Evolutionary conservation across 257 asterid genomes (phyloP).

Genomic region (Marsdenia floribunda): DNA sequence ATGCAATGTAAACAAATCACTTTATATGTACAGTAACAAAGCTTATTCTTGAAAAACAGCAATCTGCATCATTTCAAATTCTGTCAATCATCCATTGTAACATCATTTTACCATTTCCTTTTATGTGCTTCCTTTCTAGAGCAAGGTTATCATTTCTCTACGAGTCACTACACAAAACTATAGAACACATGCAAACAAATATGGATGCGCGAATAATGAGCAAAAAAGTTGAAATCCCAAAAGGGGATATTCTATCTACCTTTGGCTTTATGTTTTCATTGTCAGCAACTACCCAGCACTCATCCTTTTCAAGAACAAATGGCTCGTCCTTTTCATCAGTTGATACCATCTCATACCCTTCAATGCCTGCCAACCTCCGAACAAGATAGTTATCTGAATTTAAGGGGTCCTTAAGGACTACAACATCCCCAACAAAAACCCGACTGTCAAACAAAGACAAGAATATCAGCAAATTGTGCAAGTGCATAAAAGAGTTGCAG

Average conservation of each 20-base stretch:
- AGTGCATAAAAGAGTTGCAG: not conserved
- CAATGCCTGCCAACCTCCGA: constrained; percentile 77
- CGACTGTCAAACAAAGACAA: constrained; percentile 37
- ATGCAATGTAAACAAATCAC: not conserved
- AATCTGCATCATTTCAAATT: not conserved
- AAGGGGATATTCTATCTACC: constrained; percentile 31
- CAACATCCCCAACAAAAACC: constrained; percentile 70
- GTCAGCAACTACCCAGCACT: constrained; percentile 90
- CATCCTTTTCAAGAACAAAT: constrained; percentile 64
- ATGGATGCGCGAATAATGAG: too few relatives aligned
- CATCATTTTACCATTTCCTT: not conserved
- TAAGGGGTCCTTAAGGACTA: constrained; percentile 65
- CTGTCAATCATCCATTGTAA: not conserved
- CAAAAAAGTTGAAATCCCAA: not conserved
- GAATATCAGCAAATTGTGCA: constrained; percentile 2
- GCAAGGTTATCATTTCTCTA: not conserved
- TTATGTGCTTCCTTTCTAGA: not conserved
- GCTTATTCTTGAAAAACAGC: not conserved
- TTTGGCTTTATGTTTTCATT: constrained; percentile 56
- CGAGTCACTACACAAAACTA: not conserved
- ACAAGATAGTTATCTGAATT: constrained; percentile 49
- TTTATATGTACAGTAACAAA: not conserved
- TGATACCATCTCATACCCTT: constrained; percentile 83
- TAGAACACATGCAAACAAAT: too few relatives aligned
- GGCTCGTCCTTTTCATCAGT: constrained; percentile 61